Base-by-base conservation (phyloP, 2,329 filamentous ascomycete genomes). In the Exserohilum turcica region DNA sequence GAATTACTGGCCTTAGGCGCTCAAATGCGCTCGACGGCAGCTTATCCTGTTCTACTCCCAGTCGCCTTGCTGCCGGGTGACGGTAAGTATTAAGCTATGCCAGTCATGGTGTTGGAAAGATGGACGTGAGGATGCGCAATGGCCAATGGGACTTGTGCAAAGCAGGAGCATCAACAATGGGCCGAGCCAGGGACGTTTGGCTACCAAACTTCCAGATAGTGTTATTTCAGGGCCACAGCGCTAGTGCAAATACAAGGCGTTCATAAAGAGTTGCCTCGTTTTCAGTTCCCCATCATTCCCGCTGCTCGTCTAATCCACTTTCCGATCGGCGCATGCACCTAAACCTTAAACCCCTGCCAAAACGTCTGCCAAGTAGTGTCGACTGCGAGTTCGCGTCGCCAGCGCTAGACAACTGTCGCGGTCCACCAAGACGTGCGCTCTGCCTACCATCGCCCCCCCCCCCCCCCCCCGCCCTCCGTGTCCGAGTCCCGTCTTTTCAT, bases 341-440 rank as follows among this genome's bases (percentile, higher is more conserved):
- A 70, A 70, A 64, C 64, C 54, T 68, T 67, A 67, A 64, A 64
- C 57, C 63, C 66, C 60, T 60, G 59, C 55, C 50, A 56, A 61
- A 60, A 63, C 61, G 61, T 59, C 57, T 51, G 63, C 69, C 63
- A 63, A 64, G 63, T 46, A 58, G 54, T 57, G 51, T 50, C 63
- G 59, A 62, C 64, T 56, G 59, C 61, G 60, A 63, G 59, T 60
- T 67, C 65, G 67, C 69, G 69, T 72, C 66, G 57, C 59, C 60
- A 57, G 56, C 60, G 59, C 61, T 59, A 64, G 58, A 64, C 64
- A 65, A 56, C 64, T 61, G 61, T 65, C 68, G 68, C 69, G 68
- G 56, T 57, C 54, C 43, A 48, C 47, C 40, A 48, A 52, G 46
- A 55, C 58, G 60, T 64, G 57, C 60, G 57, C 48, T 48, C 36